Base-by-base conservation (phyloP, 257 asterid species). In the Voacanga thouarsii region DNA sequence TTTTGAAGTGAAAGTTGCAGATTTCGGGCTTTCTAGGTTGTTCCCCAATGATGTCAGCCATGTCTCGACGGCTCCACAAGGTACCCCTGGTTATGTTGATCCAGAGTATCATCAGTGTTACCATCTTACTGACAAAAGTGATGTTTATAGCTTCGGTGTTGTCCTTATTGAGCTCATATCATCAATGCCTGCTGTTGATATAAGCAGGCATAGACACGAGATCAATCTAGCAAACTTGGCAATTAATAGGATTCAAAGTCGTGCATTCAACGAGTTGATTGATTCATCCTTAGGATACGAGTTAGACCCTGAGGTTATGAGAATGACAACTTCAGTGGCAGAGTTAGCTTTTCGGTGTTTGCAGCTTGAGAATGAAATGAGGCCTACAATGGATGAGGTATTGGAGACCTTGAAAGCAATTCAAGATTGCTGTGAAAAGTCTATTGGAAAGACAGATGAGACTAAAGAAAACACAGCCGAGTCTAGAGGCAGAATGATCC, bases 21-120 rank as follows among this genome's bases (percentile, higher is more conserved):
- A 92, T 83, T 92, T 92, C 8, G 97, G 97, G 66, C 89, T 92
- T 1, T 92, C 97, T 0, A 77, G 94, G 50, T 84, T 92, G 15
- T 89, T 89, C 83, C 97, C 97, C 0, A 77, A 0, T 2, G 86
- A 91, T 23, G 94, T 83, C 65, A 92, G 89, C 15, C 97, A 92
- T 69, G 83, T 92, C 76, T 92, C 97, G 53, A 92, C 97, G 2
- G 94, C 96, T 41, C 97, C 97, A 11, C 97, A 92, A 64, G 97
- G 96, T 81, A 91, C 97, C 2, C 95, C 97, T 0, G 97, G 97
- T 8, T 92, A 92, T 43, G 92, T 92, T 14, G 97, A 92, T 68
- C 97, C 97, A 1, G 96, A 92, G 77, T 92, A 92, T 43, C 91
- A 92, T 74, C 90, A 91, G 37, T 87, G 86, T 51, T 91, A 92